phyloP scores from a whole-genome alignment of 306 rosid genomes.

The Pachyrhizus erosus region DNA sequence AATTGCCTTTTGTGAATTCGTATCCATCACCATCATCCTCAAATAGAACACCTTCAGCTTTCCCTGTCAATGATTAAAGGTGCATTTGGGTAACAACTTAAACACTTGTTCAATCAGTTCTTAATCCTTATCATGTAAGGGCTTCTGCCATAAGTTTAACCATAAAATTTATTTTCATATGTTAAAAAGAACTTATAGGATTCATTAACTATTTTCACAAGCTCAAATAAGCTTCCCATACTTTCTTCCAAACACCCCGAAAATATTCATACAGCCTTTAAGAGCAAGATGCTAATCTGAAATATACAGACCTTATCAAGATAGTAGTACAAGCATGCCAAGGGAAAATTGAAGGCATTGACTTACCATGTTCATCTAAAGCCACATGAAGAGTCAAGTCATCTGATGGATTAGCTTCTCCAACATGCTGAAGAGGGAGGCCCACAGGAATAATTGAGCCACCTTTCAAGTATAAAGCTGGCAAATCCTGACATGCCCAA shows the following conservation, averaged over 20 bases:
- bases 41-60: constrained; percentile 83
- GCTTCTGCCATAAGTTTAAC: background rate
- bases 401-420: constrained; percentile 72
- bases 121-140: background rate
- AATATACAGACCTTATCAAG: constrained; percentile 21
- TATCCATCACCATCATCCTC: constrained; percentile 99
- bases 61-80: constrained; percentile 59
- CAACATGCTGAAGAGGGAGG: constrained; percentile 87
- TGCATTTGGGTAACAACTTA: background rate
- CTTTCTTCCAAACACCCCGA: background rate
- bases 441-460: constrained; percentile 88
- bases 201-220: background rate
- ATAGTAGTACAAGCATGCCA: constrained; percentile 29
- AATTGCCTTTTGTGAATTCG: constrained; percentile 73
- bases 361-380: constrained; percentile 76
- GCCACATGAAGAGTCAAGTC: constrained; percentile 89
- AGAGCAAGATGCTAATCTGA: constrained; percentile 23
- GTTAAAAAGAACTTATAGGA: background rate
- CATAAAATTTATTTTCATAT: background rate
- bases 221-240: background rate
- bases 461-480: constrained; percentile 87
- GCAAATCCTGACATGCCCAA: constrained; percentile 75
- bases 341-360: constrained; percentile 19
- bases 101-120: background rate
- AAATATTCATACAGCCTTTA: constrained; percentile 16